Percentiles rank a stretch among this genome's conserved stretches.
Evolutionary conservation across 2,329 filamentous ascomycete genomes (phyloP).

Genomic region (Hyphodiscus sp.): DNA sequence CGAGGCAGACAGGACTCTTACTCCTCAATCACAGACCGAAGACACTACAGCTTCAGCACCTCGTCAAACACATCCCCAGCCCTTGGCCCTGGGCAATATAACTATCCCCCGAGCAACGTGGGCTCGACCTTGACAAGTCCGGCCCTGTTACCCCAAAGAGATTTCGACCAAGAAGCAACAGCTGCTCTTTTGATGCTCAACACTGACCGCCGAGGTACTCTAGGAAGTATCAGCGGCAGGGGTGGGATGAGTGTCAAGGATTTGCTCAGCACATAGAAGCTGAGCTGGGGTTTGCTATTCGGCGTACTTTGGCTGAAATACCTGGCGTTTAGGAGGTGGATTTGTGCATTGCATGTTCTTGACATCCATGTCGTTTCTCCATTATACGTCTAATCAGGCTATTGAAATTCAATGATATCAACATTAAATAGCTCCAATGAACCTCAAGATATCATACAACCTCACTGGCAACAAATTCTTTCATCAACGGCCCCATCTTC

Average conservation of each 20-base stretch:
- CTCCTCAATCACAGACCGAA: slow-evolving; percentile 42
- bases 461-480: too few relatives aligned
- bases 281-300: not conserved
- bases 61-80: slow-evolving; percentile 49
- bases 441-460: too few relatives aligned
- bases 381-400: not conserved
- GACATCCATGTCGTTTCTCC: not conserved
- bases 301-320: not conserved
- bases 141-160: slow-evolving; percentile 47
- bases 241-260: slow-evolving; percentile 50
- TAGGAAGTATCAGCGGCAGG: slow-evolving; percentile 28
- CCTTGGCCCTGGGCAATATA: slow-evolving; percentile 45
- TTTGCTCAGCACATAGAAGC: slow-evolving; percentile 41
- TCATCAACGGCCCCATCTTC: too few relatives aligned
- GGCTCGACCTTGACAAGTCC: slow-evolving; percentile 54
- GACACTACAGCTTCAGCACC: slow-evolving; percentile 44
- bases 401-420: not conserved
- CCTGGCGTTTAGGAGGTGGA: not conserved
- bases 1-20: slow-evolving; percentile 44
- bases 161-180: slow-evolving; percentile 61
- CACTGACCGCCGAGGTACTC: slow-evolving; percentile 50
- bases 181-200: slow-evolving; percentile 86
- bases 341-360: not conserved
- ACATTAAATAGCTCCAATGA: too few relatives aligned
- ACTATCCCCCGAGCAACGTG: slow-evolving; percentile 34